These are phyloP conservation scores for Phytophthora pseudosyringae DNA, from an alignment of 352 stramenopile species.

Conservation along the genomic window DNA sequence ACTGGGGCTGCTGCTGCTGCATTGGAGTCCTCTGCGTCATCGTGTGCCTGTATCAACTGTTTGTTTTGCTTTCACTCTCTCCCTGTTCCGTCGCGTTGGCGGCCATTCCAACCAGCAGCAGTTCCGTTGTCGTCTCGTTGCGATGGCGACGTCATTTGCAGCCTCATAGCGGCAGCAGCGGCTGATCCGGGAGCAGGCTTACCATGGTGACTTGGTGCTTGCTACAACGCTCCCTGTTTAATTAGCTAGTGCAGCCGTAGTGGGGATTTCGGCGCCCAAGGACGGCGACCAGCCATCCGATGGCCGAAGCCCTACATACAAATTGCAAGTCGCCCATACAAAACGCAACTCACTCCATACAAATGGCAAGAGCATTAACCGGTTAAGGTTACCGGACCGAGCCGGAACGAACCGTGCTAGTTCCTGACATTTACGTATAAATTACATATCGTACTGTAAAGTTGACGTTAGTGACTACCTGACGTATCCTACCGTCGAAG, in stretches of 20 bases:
- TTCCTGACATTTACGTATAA: not conserved
- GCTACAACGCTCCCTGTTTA: conserved; percentile 83
- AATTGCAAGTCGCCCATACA: not conserved
- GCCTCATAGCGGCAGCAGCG: not conserved
- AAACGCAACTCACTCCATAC: too few relatives aligned
- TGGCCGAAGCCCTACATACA: conserved; percentile 12
- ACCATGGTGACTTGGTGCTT: conserved; percentile 88
- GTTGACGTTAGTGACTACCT: not conserved
- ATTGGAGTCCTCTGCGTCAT: not conserved
- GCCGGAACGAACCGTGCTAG: conserved; percentile 3
- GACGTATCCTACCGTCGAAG: not conserved
- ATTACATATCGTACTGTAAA: not conserved
- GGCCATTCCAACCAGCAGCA: conserved; percentile 17
- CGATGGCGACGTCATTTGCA: conserved; percentile 2
- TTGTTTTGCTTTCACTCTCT: conserved; percentile 2
- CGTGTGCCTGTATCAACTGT: conserved; percentile 11
- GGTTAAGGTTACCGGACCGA: conserved; percentile 19
- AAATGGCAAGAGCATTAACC: conserved; percentile 12
- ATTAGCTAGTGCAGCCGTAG: conserved; percentile 63
- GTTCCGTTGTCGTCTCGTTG: conserved; percentile 16
- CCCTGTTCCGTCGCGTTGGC: conserved; percentile 1
- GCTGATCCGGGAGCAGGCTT: conserved; percentile 33
- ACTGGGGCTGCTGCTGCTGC: conserved; percentile 25
- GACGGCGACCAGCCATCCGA: conserved; percentile 59
- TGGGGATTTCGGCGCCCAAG: conserved; percentile 33